Evolutionary conservation across 768 basidiomycete genomes (phyloP).

Genomic region (Clitopilus hobsonii): DNA sequence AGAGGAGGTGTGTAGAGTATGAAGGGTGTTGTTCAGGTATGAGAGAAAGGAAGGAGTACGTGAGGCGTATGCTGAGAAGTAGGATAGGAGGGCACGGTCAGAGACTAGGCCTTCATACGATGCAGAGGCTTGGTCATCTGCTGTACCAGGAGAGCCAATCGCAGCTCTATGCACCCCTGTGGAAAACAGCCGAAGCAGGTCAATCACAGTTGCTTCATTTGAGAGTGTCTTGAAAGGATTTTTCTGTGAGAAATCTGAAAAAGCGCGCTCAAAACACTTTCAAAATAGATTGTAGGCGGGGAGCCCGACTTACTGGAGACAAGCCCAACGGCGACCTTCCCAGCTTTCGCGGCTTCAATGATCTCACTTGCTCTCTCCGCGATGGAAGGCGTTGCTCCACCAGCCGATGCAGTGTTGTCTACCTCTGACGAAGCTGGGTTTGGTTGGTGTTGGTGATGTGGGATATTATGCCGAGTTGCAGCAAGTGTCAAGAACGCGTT

Average conservation of each 20-base stretch:
- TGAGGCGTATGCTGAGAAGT: conserved; percentile 57
- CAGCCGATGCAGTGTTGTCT: not conserved
- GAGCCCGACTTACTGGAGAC: conserved; percentile 65
- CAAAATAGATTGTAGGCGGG: not conserved
- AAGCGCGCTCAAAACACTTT: conserved; percentile 4
- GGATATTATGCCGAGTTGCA: conserved; percentile 68
- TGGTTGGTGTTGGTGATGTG: not conserved
- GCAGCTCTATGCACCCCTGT: conserved; percentile 57
- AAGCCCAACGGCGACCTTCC: conserved; percentile 67
- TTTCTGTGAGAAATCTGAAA: conserved; percentile 77
- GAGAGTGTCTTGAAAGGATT: conserved; percentile 67
- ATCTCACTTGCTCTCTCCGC: conserved; percentile 64
- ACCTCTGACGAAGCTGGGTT: not conserved
- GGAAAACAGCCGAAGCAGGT: conserved; percentile 62
- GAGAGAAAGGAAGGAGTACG: conserved; percentile 38
- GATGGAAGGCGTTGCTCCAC: conserved; percentile 20
- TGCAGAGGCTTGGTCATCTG: conserved; percentile 47
- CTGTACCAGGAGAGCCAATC: conserved; percentile 27
- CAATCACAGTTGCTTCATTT: conserved; percentile 57
- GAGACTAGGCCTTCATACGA: conserved; percentile 69
- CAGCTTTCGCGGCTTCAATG: conserved; percentile 67
- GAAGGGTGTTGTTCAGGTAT: conserved; percentile 51
- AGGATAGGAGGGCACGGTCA: conserved; percentile 65
- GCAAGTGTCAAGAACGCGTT: conserved; percentile 86
- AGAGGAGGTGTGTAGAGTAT: conserved; percentile 30